Base-by-base conservation (phyloP, 805 yeast species). In the Scheffersomyces coipomensis region DNA sequence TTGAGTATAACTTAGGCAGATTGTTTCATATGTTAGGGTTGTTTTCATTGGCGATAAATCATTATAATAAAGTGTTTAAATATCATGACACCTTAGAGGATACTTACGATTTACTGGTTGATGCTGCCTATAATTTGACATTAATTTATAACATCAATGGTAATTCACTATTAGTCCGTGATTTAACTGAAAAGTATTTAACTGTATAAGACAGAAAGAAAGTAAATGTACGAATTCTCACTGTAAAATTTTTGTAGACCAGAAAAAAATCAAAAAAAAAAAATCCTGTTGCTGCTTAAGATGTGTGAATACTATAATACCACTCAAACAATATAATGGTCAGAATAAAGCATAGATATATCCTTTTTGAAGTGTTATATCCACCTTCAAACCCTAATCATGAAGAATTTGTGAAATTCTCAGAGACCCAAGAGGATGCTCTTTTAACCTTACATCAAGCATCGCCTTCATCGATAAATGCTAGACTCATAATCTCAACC, bases 51-150 rank as follows among this genome's bases (percentile, higher is more conserved):
- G 98, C 99, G 0, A 71, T 83, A 5, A 69, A 65, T 16, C 88
- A 82, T 52, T 93, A 93, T 56, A 76, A 84, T 30, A 75, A 72
- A 39, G 97, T 86, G 2, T 59, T 89, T 33, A 57, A 45, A 23
- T 63, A 58, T 34, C 68, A 66, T 21, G 70, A 68, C 2, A 32
- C 46, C 5, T 40, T 62, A 11, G 47, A 55, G 7, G 73, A 74
- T 0, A 55, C 43, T n/a, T 79, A 75, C 35, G 87, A 83, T 56
- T 54, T 90, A 44, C 79, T 75, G 58, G 64, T 67, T 48, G 96
- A 88, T 47, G 86, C 97, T 0, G 97, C 97, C 1, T 88, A 90
- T 55, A 91, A 91, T 54, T 64, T 89, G 49, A 73, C 81, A 23
- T 70, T 83, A 51, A 84, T 91, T 18, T 91, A 88, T 60, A 81